Conservation (phyloP, 2,329 filamentous ascomycete genomes). For the Alternaria solani region DNA sequence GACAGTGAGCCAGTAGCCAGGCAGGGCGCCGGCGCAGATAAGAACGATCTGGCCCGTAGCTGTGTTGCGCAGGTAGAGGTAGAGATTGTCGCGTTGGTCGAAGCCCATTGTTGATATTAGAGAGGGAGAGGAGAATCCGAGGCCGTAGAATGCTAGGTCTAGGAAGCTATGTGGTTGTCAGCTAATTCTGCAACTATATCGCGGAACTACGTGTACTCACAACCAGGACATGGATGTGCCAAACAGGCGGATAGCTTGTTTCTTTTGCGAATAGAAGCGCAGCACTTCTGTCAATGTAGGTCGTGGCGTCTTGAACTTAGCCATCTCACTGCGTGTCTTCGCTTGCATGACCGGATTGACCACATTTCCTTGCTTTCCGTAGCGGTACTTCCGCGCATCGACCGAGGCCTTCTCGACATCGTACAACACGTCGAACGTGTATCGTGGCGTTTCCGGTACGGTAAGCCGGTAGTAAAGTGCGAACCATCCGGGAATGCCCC, state of each 20-base stretch:
- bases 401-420: conserved; percentile 70
- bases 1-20: conserved; percentile 83
- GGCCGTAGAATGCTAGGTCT: conserved; percentile 65
- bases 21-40: conserved; percentile 79
- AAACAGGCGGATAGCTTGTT: conserved; percentile 73
- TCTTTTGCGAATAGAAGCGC: conserved; percentile 72
- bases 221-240: conserved; percentile 87
- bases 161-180: conserved; percentile 55
- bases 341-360: conserved; percentile 72
- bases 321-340: conserved; percentile 57
- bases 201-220: conserved; percentile 15
- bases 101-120: conserved; percentile 78
- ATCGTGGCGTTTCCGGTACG: conserved; percentile 86
- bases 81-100: conserved; percentile 68
- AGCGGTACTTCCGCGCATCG: conserved; percentile 77
- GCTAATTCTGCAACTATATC: neutral
- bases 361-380: conserved; percentile 64
- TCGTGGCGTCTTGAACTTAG: conserved; percentile 43
- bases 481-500: conserved; percentile 79
- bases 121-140: conserved; percentile 78
- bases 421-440: conserved; percentile 82
- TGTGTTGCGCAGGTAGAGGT: conserved; percentile 75
- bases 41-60: conserved; percentile 82
- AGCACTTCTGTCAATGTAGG: conserved; percentile 66
- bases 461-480: conserved; percentile 87